A percentile compares a stretch with the other conserved stretches of the same genome.
Evolutionary conservation across 768 basidiomycete genomes (phyloP).

Genomic region (Lentinus tigrinus): DNA sequence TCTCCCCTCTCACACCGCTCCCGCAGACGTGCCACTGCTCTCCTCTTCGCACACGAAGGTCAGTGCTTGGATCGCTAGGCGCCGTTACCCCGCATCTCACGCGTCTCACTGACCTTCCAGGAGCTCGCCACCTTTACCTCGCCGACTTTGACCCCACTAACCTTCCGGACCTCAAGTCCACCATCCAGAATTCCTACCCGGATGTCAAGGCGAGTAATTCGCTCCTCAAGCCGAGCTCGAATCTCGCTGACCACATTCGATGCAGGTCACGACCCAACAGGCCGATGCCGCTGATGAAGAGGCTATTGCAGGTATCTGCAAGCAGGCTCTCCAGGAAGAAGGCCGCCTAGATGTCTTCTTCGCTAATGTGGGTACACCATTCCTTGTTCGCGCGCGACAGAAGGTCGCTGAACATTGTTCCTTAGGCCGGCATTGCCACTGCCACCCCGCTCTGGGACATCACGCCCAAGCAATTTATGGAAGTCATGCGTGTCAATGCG

Average conservation of each 20-base stretch:
- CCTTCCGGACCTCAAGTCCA: conserved; percentile 67
- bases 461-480: conserved; percentile 66
- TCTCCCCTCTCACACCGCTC: neutral
- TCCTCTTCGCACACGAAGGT: conserved; percentile 84
- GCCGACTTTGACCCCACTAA: conserved; percentile 69
- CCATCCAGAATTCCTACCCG: conserved; percentile 65
- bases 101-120: conserved; percentile 36
- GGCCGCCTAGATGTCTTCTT: conserved; percentile 92
- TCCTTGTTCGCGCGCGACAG: neutral
- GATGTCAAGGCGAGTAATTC: conserved; percentile 67
- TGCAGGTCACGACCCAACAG: conserved; percentile 70
- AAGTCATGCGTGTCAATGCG: conserved; percentile 74
- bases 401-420: conserved; percentile 1
- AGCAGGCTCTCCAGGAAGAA: conserved; percentile 74
- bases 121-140: conserved; percentile 75
- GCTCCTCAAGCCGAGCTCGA: neutral
- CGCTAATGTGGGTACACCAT: conserved; percentile 68
- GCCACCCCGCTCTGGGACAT: conserved; percentile 47
- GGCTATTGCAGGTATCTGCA: conserved; percentile 66
- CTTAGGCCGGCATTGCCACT: conserved; percentile 67
- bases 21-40: conserved; percentile 64
- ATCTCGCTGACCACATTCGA: neutral
- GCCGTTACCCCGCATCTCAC: neutral
- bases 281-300: conserved; percentile 84
- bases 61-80: neutral